Evolutionary conservation across 2,329 filamentous ascomycete genomes (phyloP), one percentile per base, ranked within the genome.

Genomic region (Arthrobotrys pseudoclavata): DNA sequence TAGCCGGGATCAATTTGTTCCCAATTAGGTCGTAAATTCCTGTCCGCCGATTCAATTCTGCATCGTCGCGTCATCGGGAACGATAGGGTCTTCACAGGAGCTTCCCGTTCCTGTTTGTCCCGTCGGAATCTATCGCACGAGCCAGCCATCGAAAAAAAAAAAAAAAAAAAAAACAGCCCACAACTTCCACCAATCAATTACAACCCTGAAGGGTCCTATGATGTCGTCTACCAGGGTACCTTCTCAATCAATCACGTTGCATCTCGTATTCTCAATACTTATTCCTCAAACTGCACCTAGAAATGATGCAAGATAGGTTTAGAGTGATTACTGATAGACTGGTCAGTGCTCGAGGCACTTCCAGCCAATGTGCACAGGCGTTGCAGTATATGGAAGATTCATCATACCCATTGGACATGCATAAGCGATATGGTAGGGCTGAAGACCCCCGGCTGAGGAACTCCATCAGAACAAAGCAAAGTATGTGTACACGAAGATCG

Each of bases 381-480:
- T n/a, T n/a, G n/a, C n/a, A n/a, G 15, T 40, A 13, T 37, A 37
- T 9, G 12, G 10, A 37, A 52, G 31, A 2, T 52, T 52, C 48
- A 52, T 53, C 13, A 40, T 60, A 42, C 55, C n/a, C 18, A 42
- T 60, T 40, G 34, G 34, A 42, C 55, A 60, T 60, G 55, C 55
- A 60, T 42, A 60, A 60, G 55, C 52, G 52, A 57, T 34, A 22
- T 37, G n/a, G 29, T 57, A 57, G 52, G 52, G 52, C 55, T 60
- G 55, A 60, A 26, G 26, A n/a, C 52, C 29, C 42, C 15, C 24
- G 15, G 18, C 20, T 60, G 55, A 42, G 18, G 20, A 42, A 60
- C 31, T 42, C 55, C 34, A 60, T n/a, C 37, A 60, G 9, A 60
- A 42, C 31, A 42, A 42, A 60, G 18, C 20, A 60, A 42, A 42